Conservation (phyloP, 768 basidiomycete genomes). For the Lentinula guzmanii region DNA sequence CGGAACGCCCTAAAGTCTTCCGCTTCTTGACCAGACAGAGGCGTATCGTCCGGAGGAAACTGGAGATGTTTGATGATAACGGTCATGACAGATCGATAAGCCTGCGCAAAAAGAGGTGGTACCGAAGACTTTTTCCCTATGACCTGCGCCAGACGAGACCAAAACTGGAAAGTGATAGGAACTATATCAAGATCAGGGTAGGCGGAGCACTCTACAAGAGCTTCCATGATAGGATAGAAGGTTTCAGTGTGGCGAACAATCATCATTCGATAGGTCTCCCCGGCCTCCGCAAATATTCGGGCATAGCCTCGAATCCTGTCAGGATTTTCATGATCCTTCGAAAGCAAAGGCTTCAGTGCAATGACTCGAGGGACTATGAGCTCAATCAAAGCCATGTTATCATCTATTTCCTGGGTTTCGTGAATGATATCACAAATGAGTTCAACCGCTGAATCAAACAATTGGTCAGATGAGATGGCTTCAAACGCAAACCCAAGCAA, state of each 20-base stretch:
- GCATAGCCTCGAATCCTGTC: conserved; percentile 89
- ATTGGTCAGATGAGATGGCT: conserved; percentile 72
- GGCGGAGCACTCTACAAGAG: conserved; percentile 88
- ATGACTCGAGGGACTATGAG: conserved; percentile 85
- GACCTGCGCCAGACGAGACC: conserved; percentile 93
- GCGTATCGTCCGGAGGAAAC: conserved; percentile 70
- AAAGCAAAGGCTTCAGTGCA: conserved; percentile 57
- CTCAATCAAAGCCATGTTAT: conserved; percentile 86
- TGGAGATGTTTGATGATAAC: conserved; percentile 88
- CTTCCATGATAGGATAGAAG: conserved; percentile 93
- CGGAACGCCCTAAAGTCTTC: conserved; percentile 94
- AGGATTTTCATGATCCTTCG: conserved; percentile 62
- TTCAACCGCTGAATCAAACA: conserved; percentile 94
- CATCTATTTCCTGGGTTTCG: conserved; percentile 96
- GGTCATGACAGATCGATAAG: conserved; percentile 78
- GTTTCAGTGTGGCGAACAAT: conserved; percentile 86
- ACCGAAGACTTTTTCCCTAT: conserved; percentile 73
- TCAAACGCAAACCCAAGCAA: conserved; percentile 81
- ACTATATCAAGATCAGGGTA: conserved; percentile 94
- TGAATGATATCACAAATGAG: conserved; percentile 93
- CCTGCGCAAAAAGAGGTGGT: conserved; percentile 71
- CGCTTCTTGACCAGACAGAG: conserved; percentile 74
- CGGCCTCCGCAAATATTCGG: conserved; percentile 93
- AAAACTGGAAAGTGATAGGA: conserved; percentile 96
- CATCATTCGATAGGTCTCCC: conserved; percentile 89